Percentiles rank a stretch among this genome's conserved stretches.
These are phyloP conservation scores for Paramecium sonneborni DNA, from an alignment of 73 alveolate species.

Conservation along the genomic window DNA sequence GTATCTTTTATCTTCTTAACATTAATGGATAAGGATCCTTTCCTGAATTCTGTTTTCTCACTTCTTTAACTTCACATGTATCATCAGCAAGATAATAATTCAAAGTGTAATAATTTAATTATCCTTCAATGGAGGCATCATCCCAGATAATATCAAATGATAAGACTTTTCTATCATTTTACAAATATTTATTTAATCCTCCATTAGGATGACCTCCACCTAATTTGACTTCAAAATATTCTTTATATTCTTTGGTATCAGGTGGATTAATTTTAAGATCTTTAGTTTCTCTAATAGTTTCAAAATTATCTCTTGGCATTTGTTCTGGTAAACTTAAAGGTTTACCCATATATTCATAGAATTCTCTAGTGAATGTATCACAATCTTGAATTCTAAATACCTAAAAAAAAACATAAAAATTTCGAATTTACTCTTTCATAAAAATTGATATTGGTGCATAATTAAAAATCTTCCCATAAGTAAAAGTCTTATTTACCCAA, in stretches of 20 bases:
- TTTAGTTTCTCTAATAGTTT: conserved; percentile 78
- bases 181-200: conserved; percentile 30
- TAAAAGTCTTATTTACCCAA: conserved; percentile 79
- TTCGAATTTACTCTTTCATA: conserved; percentile 69
- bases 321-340: conserved; percentile 86
- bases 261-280: conserved; percentile 90
- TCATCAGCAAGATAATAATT: conserved; percentile 92
- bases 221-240: conserved; percentile 93
- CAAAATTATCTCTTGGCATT: conserved; percentile 87
- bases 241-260: conserved; percentile 93
- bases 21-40: conserved; percentile 92
- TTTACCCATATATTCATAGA: conserved; percentile 87
- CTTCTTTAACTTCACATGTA: conserved; percentile 93
- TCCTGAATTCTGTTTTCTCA: conserved; percentile 90
- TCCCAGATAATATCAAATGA: conserved; percentile 73
- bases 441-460: conserved; percentile 69
- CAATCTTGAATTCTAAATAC: conserved; percentile 88
- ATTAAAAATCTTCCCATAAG: conserved; percentile 87
- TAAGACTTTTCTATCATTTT: conserved; percentile 41
- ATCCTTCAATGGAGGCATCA: conserved; percentile 93
- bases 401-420: conserved; percentile 72
- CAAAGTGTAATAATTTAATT: conserved; percentile 87
- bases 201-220: conserved; percentile 83
- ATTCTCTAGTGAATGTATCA: conserved; percentile 93
- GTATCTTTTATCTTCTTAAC: conserved; percentile 89